Base-by-base conservation (phyloP, 2,329 filamentous ascomycete species). In the Paramyrothecium sp. region DNA sequence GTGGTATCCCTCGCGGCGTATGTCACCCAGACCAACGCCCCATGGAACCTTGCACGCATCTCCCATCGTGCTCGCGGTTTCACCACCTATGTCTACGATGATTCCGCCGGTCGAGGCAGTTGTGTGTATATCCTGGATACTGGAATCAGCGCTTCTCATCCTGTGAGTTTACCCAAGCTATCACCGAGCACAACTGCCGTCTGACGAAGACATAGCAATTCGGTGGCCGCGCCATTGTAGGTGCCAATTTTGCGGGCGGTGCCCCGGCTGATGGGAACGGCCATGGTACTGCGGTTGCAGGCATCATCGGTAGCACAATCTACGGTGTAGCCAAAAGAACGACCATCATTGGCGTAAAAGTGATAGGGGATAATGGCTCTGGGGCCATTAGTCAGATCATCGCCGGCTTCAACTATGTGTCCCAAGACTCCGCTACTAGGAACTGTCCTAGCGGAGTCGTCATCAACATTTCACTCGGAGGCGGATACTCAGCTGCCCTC, bases 391-490 rank as follows among this genome's bases (percentile, higher is more conserved):
- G 71, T 13, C 69, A 68, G 55, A 71, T 77, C 61, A 70, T 78
- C 53, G 73, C 72, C 22, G 74, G 73, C 60, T 74, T 76, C 54
- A 71, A 75, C 67, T 76, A 66, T 51, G 73, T 75, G 7, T 67
- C 68, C 49, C 57, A 60, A 19, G 74, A 78, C 63, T 60, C 67
- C 26, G 55, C 54, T 53, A 49, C 38, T 5, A 49, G 57, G 7
- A 68, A 57, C 58, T 76, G 74, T 67, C 64, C 69, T 60, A 71
- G 67, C 46, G 75, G 77, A 30, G 69, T 74, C 41, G 78, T 83
- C 22, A 74, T 78, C 59, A 81, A 78, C 69, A 78, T 83, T 78
- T 80, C 77, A 16, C 76, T 84, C 5, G 81, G 81, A 26, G 80
- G 80, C 12, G 53, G 62, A 21, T 59, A 41, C 59, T 78, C 77